A percentile compares a stretch with the other conserved stretches of the same genome.
Evolutionary conservation across 768 basidiomycete genomes (phyloP).

Genomic region (Polyporus arcularius): DNA sequence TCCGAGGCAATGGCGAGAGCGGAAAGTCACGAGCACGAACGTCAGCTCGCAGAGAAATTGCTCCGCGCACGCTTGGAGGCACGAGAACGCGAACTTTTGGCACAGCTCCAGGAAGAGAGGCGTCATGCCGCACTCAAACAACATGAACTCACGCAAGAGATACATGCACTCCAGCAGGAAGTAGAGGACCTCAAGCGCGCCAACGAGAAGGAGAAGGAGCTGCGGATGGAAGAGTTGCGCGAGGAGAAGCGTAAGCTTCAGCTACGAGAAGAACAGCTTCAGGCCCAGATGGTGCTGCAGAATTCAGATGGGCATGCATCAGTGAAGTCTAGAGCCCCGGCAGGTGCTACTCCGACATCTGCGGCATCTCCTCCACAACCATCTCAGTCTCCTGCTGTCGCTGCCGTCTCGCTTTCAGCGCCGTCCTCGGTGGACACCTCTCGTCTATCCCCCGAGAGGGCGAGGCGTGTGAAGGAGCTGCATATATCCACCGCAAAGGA

Average conservation of each 20-base stretch:
- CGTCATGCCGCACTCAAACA: not conserved
- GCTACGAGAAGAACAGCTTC: not conserved
- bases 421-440: too few relatives aligned
- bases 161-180: not conserved
- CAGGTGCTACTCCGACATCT: too few relatives aligned
- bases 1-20: not conserved
- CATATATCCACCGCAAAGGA: too few relatives aligned
- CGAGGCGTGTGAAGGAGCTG: too few relatives aligned
- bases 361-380: too few relatives aligned
- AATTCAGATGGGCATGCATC: too few relatives aligned
- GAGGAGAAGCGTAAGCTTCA: conserved; percentile 2
- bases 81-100: conserved; percentile 4
- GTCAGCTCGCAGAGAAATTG: not conserved
- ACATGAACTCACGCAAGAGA: conserved; percentile 1
- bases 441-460: too few relatives aligned
- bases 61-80: conserved; percentile 10
- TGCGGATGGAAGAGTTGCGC: not conserved
- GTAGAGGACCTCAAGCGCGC: conserved; percentile 2
- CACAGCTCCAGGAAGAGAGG: conserved; percentile 7
- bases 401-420: too few relatives aligned
- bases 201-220: conserved; percentile 1
- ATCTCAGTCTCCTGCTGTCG: too few relatives aligned
- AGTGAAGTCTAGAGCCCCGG: too few relatives aligned
- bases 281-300: too few relatives aligned
- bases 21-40: not conserved